Base-by-base conservation (phyloP, 2,329 filamentous ascomycete species). In the Diaporthe sp. region DNA sequence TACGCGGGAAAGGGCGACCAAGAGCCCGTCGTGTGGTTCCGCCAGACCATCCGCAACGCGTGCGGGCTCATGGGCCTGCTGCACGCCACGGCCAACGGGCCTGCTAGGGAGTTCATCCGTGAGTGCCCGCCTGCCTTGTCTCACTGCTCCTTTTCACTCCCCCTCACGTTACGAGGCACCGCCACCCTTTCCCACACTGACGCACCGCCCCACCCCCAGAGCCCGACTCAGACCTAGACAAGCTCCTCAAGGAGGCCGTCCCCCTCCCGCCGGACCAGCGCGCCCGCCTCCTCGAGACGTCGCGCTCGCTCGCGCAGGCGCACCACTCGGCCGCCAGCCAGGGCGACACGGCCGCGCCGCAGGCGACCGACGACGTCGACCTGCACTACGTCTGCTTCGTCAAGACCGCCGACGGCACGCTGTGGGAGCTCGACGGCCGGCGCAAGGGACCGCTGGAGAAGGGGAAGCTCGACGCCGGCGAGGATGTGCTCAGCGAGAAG, bases 351-450 rank as follows among this genome's bases (percentile, higher is more conserved):
- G 82, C 88, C 17, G 94, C 96, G 1, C 96, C 97, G 0, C 86
- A 90, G 72, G 95, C 95, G 12, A 90, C 92, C n/a, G 94, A 94
- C 80, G 90, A 93, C 79, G 89, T 98, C n/a, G 96, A 98, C 82
- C 88, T 98, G 80, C 97, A 99, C 86, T 98, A 98, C 83, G 96
- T 98, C 63, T 97, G 95, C 82, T 99, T 98, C 84, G 94, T 97
- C 71, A 97, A 96, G 87, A 88, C 88, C 44, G 85, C 85, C 71
- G 92, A 94, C 82, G 93, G 93, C 73, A 90, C 83, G 17, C 80
- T 92, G 51, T 92, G 90, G 89, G 90, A 92, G 85, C 86, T 92
- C 15, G 90, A 92, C 79, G 90, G 90, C 4, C 85, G 90, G 70
- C 82, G 88, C 74, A 91, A 90, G 83, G 90, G 90, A 0, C 90